Percentiles rank a stretch among this genome's conserved stretches.
These are phyloP conservation scores for Amyloporia xantha DNA, from an alignment of 768 basidiomycete species.

Conservation along the genomic window DNA sequence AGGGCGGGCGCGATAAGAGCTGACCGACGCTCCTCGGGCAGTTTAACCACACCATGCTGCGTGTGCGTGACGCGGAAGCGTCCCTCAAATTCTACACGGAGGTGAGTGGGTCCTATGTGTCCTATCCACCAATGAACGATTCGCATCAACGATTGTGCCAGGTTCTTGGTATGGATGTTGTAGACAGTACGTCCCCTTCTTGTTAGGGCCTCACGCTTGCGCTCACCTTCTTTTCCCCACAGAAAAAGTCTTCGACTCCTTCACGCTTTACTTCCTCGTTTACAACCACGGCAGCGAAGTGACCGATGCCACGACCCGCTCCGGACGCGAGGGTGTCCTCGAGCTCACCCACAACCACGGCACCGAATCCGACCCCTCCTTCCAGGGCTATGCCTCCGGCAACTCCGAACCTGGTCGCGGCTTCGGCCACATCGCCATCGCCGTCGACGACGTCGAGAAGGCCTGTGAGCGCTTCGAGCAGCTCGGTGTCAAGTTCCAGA, in stretches of 20 bases:
- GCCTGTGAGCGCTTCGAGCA: slow-evolving; percentile 81
- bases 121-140: background rate
- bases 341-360: slow-evolving; percentile 90
- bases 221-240: slow-evolving; percentile 1
- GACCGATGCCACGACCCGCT: slow-evolving; percentile 15
- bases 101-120: slow-evolving; percentile 28
- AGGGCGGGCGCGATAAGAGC: no score
- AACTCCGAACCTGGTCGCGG: slow-evolving; percentile 77
- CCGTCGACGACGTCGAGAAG: slow-evolving; percentile 74
- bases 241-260: slow-evolving; percentile 53
- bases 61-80: slow-evolving; percentile 79
- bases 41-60: slow-evolving; percentile 87
- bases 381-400: slow-evolving; percentile 80
- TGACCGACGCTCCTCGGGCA: no score
- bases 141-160: slow-evolving; percentile 3
- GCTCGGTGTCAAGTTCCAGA: slow-evolving; percentile 81
- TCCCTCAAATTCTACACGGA: slow-evolving; percentile 80
- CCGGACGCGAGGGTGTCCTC: slow-evolving; percentile 38
- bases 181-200: slow-evolving; percentile 17
- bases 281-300: slow-evolving; percentile 45
- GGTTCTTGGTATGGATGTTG: slow-evolving; percentile 27
- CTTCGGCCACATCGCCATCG: slow-evolving; percentile 87
- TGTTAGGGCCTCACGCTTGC: background rate
- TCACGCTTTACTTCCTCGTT: slow-evolving; percentile 82
- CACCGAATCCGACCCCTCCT: slow-evolving; percentile 71